Evolutionary conservation across 192 early-diverging fungal species (phyloP), one percentile per base, ranked within the genome.

Genomic region (Funneliformis mosseae): DNA sequence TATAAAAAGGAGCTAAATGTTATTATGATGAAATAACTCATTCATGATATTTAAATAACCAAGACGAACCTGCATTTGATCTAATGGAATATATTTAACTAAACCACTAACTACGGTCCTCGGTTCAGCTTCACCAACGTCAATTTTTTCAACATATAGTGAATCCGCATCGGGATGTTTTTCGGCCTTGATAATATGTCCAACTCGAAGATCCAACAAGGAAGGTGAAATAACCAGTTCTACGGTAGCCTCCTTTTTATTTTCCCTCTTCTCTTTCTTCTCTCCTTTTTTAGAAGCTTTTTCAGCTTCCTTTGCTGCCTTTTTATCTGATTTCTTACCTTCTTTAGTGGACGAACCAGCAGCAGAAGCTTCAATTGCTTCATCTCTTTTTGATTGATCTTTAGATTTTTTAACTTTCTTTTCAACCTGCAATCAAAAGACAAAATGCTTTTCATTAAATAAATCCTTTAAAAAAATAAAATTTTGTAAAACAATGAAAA

Each of bases 121-220:
- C 25, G 92, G 96, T 62, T 90, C 87, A 14, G 84, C 91, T 82
- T 98, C 97, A 74, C 96, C 96, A 42, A 92, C 83, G 81, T 98
- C 97, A 81, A 99, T 96, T 79, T 94, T 87, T 86, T 99, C 98
- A 25, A 99, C 96, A 81, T 99, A 99, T 18, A 99, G 88, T 8
- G 96, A 87, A 84, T 99, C 98, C 5, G 98, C 98, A 81, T 96
- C 95, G n/a, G 95, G 94, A 84, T 99, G 98, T 84, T 94, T 93
- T 84, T 93, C 86, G 39, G 92, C 94, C 25, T 88, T 85, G 76
- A 95, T 68, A 67, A 99, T 96, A 77, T 91, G 91, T 45, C 97
- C 98, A 55, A 99, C 97, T 42, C 95, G 93, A 78, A 99, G 92
- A 85, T 99, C 96, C 45, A 99, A 88, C 83, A 95, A 92, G 61